Percentiles rank a stretch among this genome's conserved stretches.
Conservation (phyloP, 495 filamentous ascomycete genomes). For the Chaetomium fimeti region DNA sequence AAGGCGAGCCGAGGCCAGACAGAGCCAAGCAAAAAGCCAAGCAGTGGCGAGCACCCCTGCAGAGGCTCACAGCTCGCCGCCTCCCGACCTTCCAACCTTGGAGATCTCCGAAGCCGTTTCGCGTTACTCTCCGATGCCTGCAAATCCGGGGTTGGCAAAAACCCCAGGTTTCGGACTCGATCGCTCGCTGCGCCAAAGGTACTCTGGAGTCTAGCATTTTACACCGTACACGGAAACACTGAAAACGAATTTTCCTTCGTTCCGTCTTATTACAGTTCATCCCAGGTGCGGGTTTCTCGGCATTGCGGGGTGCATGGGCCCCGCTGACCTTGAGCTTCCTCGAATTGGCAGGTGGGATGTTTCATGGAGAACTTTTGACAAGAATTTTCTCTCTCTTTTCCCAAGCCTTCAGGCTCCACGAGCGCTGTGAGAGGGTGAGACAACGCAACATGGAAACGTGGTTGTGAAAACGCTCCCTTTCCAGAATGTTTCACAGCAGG, state of each 20-base stretch:
- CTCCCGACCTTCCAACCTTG: background rate
- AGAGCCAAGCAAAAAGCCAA: no score
- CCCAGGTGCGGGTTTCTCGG: slow-evolving; percentile 1
- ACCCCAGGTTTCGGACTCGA: background rate
- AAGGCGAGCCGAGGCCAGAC: background rate
- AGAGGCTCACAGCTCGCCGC: background rate
- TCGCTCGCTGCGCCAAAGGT: no score
- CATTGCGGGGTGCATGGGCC: slow-evolving; percentile 21
- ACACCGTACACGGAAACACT: no score
- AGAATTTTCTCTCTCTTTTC: background rate
- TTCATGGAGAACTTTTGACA: background rate
- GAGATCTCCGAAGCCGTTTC: background rate
- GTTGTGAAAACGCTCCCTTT: background rate
- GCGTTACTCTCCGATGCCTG: background rate
- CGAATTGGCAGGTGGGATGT: slow-evolving; percentile 19
- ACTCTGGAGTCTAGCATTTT: background rate
- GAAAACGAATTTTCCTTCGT: no score
- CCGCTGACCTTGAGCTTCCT: slow-evolving; percentile 3
- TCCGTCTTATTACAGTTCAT: no score
- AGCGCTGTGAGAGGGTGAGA: background rate
- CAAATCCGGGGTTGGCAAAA: background rate
- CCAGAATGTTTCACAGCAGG: background rate
- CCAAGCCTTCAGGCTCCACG: background rate
- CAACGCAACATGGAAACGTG: background rate
- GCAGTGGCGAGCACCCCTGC: background rate